Percentiles rank a stretch among this genome's conserved stretches.
phyloP scores from a whole-genome alignment of 2,329 filamentous ascomycete genomes.

The Calonectria crousiana region DNA sequence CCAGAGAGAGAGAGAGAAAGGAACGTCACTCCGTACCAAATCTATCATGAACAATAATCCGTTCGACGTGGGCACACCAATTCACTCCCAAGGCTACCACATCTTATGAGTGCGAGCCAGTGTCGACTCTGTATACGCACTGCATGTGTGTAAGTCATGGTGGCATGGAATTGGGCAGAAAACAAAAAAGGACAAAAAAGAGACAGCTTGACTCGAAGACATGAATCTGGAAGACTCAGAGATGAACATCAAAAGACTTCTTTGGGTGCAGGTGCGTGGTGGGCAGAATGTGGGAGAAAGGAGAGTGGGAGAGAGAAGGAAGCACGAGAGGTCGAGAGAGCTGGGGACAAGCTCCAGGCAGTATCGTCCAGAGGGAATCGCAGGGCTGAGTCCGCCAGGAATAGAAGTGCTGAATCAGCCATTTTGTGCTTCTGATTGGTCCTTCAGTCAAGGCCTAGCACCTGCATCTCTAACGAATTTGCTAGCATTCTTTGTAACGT shows the following conservation, averaged over 20 bases:
- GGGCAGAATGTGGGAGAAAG: neutral
- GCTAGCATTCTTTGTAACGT: neutral
- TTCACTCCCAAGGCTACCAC: neutral
- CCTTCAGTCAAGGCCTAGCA: neutral
- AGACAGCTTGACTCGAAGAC: neutral
- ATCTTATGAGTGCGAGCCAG: slow-evolving; percentile 9
- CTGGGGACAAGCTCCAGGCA: slow-evolving; percentile 23
- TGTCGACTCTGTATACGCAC: neutral
- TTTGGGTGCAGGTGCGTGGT: neutral
- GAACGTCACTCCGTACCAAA: slow-evolving; percentile 23
- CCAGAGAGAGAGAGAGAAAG: neutral
- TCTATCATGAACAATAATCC: neutral
- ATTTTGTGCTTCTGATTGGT: neutral
- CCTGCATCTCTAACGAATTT: neutral
- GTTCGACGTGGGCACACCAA: neutral
- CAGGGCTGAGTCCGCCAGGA: slow-evolving; percentile 24
- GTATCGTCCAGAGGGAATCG: neutral
- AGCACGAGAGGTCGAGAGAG: neutral
- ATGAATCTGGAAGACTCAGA: neutral
- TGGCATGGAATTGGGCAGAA: neutral
- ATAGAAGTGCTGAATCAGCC: slow-evolving; percentile 24
- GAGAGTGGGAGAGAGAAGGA: slow-evolving; percentile 12
- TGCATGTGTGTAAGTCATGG: neutral
- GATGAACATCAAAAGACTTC: neutral
- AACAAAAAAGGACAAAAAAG: neutral